Conservation (phyloP, 306 rosid species). For the Vachellia collinsii region DNA sequence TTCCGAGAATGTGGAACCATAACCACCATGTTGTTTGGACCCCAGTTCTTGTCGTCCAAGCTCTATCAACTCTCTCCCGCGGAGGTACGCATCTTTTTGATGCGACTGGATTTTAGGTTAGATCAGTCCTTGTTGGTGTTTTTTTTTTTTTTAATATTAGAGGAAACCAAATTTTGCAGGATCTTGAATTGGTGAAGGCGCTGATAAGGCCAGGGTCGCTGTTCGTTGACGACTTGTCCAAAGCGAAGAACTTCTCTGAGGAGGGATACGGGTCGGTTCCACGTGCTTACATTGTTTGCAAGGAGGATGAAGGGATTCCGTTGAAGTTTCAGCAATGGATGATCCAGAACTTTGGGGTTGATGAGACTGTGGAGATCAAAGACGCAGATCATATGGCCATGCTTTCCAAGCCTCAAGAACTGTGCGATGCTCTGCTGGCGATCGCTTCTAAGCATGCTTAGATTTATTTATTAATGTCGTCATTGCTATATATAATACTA, state of each 20-base stretch:
- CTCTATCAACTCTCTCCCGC: constrained; percentile 57
- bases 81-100: constrained; percentile 46
- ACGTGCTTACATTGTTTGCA: constrained; percentile 41
- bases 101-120: neutral
- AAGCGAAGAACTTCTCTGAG: constrained; percentile 41
- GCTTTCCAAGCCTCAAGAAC: constrained; percentile 47
- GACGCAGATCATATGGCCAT: constrained; percentile 62
- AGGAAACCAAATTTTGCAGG: constrained; percentile 40
- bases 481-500: too few relatives aligned
- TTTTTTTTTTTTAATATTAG: neutral
- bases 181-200: constrained; percentile 50
- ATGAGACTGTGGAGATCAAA: constrained; percentile 53
- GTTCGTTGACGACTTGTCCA: constrained; percentile 50
- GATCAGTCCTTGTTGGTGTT: neutral
- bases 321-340: constrained; percentile 52
- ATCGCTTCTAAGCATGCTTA: neutral
- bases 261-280: constrained; percentile 55
- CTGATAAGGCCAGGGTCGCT: constrained; percentile 48
- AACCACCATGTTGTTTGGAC: constrained; percentile 49
- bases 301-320: constrained; percentile 39
- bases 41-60: constrained; percentile 41
- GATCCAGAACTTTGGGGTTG: constrained; percentile 48
- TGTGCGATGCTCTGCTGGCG: constrained; percentile 44
- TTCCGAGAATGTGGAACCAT: constrained; percentile 22
- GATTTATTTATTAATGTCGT: neutral